Percentiles rank a stretch among this genome's conserved stretches.
Evolutionary conservation across 2,329 filamentous ascomycete species (phyloP).

Genomic region (Emmonsiellopsis sp.): DNA sequence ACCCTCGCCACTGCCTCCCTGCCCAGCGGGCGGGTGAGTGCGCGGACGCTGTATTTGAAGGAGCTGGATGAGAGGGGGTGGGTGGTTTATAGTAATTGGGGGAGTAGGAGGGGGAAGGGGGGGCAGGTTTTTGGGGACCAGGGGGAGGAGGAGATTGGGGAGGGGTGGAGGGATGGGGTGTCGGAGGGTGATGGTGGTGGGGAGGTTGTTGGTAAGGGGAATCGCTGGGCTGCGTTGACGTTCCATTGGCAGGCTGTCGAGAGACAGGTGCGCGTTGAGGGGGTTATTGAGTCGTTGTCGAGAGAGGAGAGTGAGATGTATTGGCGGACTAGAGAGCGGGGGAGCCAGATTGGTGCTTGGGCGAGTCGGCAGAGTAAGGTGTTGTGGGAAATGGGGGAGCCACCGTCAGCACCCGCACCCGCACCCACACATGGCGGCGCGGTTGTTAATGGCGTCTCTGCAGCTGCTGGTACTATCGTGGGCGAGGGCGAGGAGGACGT

Average conservation of each 20-base stretch:
- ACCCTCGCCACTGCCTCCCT: conserved; percentile 76
- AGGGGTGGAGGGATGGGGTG: conserved; percentile 7
- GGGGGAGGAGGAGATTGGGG: conserved; percentile 9
- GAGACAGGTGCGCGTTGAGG: conserved; percentile 86
- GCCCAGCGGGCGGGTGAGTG: conserved; percentile 73
- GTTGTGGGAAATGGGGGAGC: conserved; percentile 39
- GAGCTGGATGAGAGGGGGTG: conserved; percentile 78
- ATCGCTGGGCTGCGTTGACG: conserved; percentile 70
- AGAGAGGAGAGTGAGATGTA: conserved; percentile 62
- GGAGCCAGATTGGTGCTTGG: conserved; percentile 84
- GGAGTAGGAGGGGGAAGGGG: conserved; percentile 49
- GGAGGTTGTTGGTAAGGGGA: conserved; percentile 31
- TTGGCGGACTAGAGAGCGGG: conserved; percentile 60
- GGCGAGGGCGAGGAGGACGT: conserved; percentile 22
- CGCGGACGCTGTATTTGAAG: conserved; percentile 88
- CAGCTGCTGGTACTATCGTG: too few species aligned
- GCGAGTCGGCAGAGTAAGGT: conserved; percentile 81
- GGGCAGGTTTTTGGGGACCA: conserved; percentile 29
- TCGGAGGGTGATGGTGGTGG: conserved; percentile 6
- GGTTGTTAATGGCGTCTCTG: conserved; percentile 7
- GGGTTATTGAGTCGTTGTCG: conserved; percentile 56
- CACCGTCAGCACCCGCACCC: not conserved
- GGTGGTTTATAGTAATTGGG: conserved; percentile 91
- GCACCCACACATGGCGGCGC: too few species aligned
- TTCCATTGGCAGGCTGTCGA: conserved; percentile 88